Evolutionary conservation across 495 filamentous ascomycete genomes (phyloP), one percentile per base, ranked within the genome.

Genomic region (Collariella sp.): DNA sequence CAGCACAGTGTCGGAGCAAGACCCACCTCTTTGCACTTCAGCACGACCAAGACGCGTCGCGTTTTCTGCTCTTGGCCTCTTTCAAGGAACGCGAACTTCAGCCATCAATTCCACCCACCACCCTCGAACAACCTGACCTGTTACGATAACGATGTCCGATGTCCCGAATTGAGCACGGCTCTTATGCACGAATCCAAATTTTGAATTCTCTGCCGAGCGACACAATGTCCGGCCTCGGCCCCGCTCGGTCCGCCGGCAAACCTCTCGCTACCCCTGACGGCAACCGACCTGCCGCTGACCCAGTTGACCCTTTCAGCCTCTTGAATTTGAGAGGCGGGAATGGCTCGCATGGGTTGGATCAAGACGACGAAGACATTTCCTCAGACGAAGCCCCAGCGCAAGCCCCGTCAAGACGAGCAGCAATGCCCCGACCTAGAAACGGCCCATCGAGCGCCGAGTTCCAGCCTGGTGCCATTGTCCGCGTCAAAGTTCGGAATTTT

Each of bases 401-500:
- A 20, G n/a, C 49, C 24, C 26, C 46, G 29, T 42, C 35, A 23
- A 56, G 54, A 63, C 58, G 53, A 46, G 49, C 33, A 34, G 56
- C 29, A 29, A 56, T 33, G 45, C 49, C 44, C 5, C 52, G 35
- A 22, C 26, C 9, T 11, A 16, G 43, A 33, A 52, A 55, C 46
- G 58, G 47, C 52, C 34, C 29, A 5, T 31, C 56, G 5, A 26
- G 22, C 11, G 35, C 48, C 2, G 65, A 60, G 20, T 80, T 78
- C 68, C 84, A 93, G 57, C 83, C 93, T 12, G 93, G 93, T 23
- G 85, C 91, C 19, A 95, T 98, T 61, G 83, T 96, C 15, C 81
- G 90, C 22, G 89, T 97, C 54, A 86, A 83, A 54, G 75, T 97
- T 29, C 75, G 71, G n/a, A 86, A 97, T 62, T 99, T 99, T 63